phyloP scores from a whole-genome alignment of 495 filamentous ascomycete species.

The Aspergillus homomorphus region DNA sequence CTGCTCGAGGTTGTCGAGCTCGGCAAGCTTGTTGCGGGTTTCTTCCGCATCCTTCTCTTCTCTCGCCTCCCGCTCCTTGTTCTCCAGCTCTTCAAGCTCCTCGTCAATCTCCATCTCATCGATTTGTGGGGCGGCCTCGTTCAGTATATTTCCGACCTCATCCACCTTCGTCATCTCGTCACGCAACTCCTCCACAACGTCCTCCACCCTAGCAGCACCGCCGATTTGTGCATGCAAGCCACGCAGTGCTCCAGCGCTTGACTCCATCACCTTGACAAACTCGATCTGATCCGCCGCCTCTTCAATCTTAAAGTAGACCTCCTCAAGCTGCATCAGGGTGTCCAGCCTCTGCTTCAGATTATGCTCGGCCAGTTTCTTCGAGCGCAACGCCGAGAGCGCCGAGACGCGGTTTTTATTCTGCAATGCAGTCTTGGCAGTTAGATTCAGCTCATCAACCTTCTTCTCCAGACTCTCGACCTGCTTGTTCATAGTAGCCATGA shows the following conservation, averaged over 20 bases:
- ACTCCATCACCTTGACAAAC: slow-evolving; percentile 76
- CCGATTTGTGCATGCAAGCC: slow-evolving; percentile 75
- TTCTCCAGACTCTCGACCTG: slow-evolving; percentile 61
- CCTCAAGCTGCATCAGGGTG: slow-evolving; percentile 76
- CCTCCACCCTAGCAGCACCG: slow-evolving; percentile 70
- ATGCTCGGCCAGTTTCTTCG: slow-evolving; percentile 74
- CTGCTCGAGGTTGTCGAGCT: slow-evolving; percentile 40
- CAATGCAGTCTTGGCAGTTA: slow-evolving; percentile 65
- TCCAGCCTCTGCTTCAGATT: slow-evolving; percentile 65
- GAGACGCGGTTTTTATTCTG: slow-evolving; percentile 64
- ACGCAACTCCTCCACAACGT: slow-evolving; percentile 66
- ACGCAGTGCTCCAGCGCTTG: slow-evolving; percentile 65
- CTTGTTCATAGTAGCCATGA: slow-evolving; percentile 58
- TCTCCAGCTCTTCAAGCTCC: slow-evolving; percentile 76
- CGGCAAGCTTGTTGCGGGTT: slow-evolving; percentile 45
- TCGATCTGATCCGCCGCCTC: slow-evolving; percentile 80
- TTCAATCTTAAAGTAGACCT: slow-evolving; percentile 75
- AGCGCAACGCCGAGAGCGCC: slow-evolving; percentile 73
- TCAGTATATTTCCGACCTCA: slow-evolving; percentile 74
- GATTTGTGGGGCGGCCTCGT: slow-evolving; percentile 56
- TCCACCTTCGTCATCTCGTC: slow-evolving; percentile 81
- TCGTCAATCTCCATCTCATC: slow-evolving; percentile 88
- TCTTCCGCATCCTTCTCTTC: slow-evolving; percentile 49
- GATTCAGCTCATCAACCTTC: slow-evolving; percentile 47
- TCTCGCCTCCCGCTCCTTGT: slow-evolving; percentile 55